Evolutionary conservation across 1,284 basidiomycete genomes (phyloP).

Genomic region (Ustilago crameri): DNA sequence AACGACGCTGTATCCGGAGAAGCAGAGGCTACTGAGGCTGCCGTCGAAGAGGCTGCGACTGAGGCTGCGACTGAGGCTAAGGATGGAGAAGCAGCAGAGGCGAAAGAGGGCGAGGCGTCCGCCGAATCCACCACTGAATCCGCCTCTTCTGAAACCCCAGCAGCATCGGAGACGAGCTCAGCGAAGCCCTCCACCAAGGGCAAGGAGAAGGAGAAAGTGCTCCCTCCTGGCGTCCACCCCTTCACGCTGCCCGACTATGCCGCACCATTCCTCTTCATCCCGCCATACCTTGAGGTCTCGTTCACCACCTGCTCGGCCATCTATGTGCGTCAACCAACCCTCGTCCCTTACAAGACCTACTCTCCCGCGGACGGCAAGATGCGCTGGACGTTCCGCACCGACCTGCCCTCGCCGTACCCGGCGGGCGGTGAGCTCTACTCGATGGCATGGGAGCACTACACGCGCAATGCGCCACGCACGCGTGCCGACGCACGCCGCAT

Average conservation of each 20-base stretch:
- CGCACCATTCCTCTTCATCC: slow-evolving; percentile 91
- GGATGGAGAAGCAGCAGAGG: slow-evolving; percentile 10
- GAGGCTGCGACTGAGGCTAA: slow-evolving; percentile 11
- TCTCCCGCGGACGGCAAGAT: slow-evolving; percentile 8
- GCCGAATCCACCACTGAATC: slow-evolving; percentile 1
- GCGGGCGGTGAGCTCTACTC: slow-evolving; percentile 63
- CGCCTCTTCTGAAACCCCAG: background rate
- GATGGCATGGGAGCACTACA: slow-evolving; percentile 67
- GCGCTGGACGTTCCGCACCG: slow-evolving; percentile 54
- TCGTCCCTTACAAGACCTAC: slow-evolving; percentile 74
- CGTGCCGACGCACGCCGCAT: slow-evolving; percentile 58
- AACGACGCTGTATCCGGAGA: slow-evolving; percentile 50
- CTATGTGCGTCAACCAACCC: slow-evolving; percentile 94
- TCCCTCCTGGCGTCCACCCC: slow-evolving; percentile 59
- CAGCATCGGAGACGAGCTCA: background rate
- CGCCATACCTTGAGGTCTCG: slow-evolving; percentile 90
- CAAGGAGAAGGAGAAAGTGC: slow-evolving; percentile 43
- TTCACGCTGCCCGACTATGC: slow-evolving; percentile 90
- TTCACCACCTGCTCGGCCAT: slow-evolving; percentile 91
- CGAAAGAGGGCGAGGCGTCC: slow-evolving; percentile 1
- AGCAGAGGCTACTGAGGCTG: slow-evolving; percentile 32
- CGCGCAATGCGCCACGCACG: slow-evolving; percentile 61
- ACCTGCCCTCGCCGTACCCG: slow-evolving; percentile 65
- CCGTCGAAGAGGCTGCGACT: slow-evolving; percentile 14
- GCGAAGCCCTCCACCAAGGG: slow-evolving; percentile 7